Evolutionary conservation across 306 rosid genomes (phyloP).

Genomic region (Acmispon strigosus): DNA sequence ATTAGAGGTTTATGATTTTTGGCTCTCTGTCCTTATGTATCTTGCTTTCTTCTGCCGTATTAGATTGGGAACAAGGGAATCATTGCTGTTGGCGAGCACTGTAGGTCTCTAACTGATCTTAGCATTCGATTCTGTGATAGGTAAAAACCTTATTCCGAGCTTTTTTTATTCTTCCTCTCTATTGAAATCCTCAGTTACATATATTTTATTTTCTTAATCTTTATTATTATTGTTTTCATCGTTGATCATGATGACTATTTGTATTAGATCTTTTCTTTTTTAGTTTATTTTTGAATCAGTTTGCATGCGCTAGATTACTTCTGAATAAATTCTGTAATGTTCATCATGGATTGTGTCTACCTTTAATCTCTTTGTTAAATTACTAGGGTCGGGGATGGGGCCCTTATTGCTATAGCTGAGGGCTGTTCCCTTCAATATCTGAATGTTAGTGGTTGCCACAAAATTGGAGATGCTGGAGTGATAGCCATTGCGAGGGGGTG

Average conservation of each 20-base stretch:
- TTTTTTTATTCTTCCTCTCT: not conserved
- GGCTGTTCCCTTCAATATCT: constrained; percentile 72
- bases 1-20: not conserved
- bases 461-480: constrained; percentile 82
- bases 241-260: not conserved
- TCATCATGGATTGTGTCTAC: not conserved
- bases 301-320: constrained; percentile 2
- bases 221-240: not conserved
- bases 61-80: constrained; percentile 86
- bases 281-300: not conserved
- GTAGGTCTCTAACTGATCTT: constrained; percentile 68
- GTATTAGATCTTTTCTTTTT: not conserved
- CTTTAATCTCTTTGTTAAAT: constrained; percentile 1
- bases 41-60: not conserved
- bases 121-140: constrained; percentile 93
- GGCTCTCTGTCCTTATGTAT: not conserved
- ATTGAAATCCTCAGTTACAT: constrained; percentile 1
- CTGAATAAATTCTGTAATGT: not conserved
- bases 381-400: constrained; percentile 84
- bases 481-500: constrained; percentile 91
- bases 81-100: constrained; percentile 70
- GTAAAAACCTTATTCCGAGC: constrained; percentile 33
- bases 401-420: constrained; percentile 70
- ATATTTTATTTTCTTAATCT: not conserved
- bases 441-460: constrained; percentile 95